phyloP scores from a whole-genome alignment of 208 protist species.

The Leishmania tarentolae region DNA sequence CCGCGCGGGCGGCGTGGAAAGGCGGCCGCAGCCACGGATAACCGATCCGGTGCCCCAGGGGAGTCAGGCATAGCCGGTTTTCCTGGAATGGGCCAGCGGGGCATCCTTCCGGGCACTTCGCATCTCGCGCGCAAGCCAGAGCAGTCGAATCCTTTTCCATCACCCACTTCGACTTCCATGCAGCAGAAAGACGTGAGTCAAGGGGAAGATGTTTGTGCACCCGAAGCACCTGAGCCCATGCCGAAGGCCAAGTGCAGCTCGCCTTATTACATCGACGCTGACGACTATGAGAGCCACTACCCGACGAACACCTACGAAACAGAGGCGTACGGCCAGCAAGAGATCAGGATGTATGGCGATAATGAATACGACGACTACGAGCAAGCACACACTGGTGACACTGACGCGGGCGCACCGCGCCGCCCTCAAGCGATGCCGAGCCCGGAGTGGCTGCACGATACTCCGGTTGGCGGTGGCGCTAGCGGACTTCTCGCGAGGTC shows the following conservation, averaged over 20 bases:
- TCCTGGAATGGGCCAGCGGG: conserved; percentile 43
- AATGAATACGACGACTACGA: conserved; percentile 2
- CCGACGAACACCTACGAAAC: neutral
- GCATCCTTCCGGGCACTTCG: conserved; percentile 14
- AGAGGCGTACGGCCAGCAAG: conserved; percentile 4
- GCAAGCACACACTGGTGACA: neutral
- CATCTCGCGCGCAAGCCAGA: conserved; percentile 32
- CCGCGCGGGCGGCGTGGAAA: conserved; percentile 16
- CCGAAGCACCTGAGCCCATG: neutral
- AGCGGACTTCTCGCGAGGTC: neutral
- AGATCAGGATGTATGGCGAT: conserved; percentile 30
- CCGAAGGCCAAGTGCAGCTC: conserved; percentile 5
- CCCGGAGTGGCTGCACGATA: conserved; percentile 19
- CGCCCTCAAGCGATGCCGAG: neutral
- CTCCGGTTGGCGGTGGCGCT: neutral
- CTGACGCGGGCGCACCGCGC: neutral
- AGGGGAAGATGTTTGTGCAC: neutral
- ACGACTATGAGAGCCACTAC: conserved; percentile 27
- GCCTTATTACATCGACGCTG: conserved; percentile 12
- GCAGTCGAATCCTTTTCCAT: conserved; percentile 38
- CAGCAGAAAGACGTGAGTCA: neutral
- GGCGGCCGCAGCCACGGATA: neutral
- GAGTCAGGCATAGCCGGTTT: conserved; percentile 38
- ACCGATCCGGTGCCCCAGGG: neutral
- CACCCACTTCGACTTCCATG: conserved; percentile 2